Conservation (phyloP, 2,329 filamentous ascomycete species). For the Botrytis byssoidea region DNA sequence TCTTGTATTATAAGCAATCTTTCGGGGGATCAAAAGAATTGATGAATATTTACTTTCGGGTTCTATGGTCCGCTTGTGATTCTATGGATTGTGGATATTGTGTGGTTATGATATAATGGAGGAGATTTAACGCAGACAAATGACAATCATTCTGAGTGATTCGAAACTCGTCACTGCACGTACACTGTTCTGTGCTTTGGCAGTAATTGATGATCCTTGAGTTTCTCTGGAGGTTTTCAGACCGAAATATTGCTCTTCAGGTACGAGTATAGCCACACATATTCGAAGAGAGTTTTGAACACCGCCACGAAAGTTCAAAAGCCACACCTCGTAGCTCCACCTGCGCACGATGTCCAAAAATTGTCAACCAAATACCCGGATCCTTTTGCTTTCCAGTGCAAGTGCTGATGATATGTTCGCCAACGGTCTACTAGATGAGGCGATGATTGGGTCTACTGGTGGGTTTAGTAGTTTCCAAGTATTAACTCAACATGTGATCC, state of each 20-base stretch:
- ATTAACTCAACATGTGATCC: background rate
- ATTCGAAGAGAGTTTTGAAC: background rate
- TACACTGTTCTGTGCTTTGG: background rate
- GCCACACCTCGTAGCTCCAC: background rate
- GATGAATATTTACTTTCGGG: slow-evolving; percentile 8
- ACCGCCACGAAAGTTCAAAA: background rate
- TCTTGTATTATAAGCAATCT: slow-evolving; percentile 22
- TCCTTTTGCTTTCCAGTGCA: background rate
- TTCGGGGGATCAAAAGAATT: slow-evolving; percentile 18
- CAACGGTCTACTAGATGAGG: background rate
- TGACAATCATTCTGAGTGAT: background rate
- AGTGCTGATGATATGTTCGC: background rate
- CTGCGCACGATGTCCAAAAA: background rate
- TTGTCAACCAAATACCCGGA: background rate
- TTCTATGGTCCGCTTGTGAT: background rate
- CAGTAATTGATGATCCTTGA: background rate
- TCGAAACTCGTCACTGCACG: background rate
- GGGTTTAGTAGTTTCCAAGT: background rate
- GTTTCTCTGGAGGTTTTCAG: background rate
- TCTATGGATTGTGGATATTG: background rate
- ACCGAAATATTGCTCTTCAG: too few species aligned
- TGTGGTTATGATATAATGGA: slow-evolving; percentile 2
- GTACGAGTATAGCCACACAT: too few species aligned
- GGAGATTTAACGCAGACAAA: background rate
- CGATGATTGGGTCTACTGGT: background rate